Conservation (phyloP, 441 rosid genomes). For the Hypseocharis bilobata region DNA sequence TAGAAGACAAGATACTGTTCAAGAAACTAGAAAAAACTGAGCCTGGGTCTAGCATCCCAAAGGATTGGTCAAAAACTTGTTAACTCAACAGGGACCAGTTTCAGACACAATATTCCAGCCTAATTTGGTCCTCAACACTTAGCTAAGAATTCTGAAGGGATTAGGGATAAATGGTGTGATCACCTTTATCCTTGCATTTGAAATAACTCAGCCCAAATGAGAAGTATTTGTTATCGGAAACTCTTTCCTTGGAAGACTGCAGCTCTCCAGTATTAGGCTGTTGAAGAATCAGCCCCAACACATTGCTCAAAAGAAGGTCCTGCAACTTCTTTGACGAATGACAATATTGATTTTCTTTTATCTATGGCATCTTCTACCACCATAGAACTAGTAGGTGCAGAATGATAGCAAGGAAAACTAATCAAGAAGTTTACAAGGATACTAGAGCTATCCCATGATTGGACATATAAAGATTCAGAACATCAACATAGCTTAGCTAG, state of each 20-base stretch:
- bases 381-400: neutral
- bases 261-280: neutral
- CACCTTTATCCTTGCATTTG: neutral
- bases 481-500: neutral
- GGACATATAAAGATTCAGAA: neutral
- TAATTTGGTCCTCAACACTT: neutral
- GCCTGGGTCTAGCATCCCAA: neutral
- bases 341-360: neutral
- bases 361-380: neutral
- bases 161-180: neutral
- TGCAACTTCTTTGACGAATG: neutral
- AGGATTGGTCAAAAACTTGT: neutral
- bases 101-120: neutral
- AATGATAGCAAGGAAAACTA: too few relatives aligned
- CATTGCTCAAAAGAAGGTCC: neutral
- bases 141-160: neutral
- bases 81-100: neutral
- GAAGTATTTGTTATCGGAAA: too few relatives aligned
- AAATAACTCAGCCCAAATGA: neutral
- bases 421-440: neutral
- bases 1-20: neutral
- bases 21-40: neutral
- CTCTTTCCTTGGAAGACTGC: too few relatives aligned
- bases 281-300: neutral
- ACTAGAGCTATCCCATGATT: neutral